Conservation (phyloP, 139 green algal genomes). For the Chlorella sp. region DNA sequence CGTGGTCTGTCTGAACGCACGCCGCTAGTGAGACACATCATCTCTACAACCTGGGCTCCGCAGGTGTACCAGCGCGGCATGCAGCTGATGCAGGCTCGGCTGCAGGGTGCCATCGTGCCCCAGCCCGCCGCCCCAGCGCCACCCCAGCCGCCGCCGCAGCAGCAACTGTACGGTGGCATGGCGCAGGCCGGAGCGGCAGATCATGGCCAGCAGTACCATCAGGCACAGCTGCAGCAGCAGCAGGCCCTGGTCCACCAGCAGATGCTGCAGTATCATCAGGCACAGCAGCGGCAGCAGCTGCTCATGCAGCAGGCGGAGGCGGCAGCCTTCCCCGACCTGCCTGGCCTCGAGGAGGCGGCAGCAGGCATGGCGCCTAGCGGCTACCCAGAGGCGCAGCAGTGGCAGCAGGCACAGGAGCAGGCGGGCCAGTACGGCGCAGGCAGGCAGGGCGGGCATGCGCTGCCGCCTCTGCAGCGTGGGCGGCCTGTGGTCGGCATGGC, state of each 20-base stretch:
- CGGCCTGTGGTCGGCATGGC: no score
- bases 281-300: not conserved
- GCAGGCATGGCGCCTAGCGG: not conserved
- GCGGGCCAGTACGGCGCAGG: no score
- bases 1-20: no score
- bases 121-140: not conserved
- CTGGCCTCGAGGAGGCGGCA: not conserved
- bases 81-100: conserved; percentile 32
- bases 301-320: not conserved
- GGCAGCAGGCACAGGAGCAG: not conserved
- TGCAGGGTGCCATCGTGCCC: no score
- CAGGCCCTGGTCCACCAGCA: not conserved
- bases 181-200: not conserved
- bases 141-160: not conserved
- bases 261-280: not conserved
- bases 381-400: not conserved
- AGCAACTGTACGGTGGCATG: not conserved
- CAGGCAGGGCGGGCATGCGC: not conserved
- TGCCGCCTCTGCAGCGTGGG: not conserved
- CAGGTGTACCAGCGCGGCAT: conserved; percentile 18
- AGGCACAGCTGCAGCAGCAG: not conserved
- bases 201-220: not conserved
- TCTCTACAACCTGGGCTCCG: not conserved
- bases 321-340: not conserved
- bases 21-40: no score